Evolutionary conservation across 2,329 filamentous ascomycete species (phyloP).

Genomic region (Didymella glomerata): DNA sequence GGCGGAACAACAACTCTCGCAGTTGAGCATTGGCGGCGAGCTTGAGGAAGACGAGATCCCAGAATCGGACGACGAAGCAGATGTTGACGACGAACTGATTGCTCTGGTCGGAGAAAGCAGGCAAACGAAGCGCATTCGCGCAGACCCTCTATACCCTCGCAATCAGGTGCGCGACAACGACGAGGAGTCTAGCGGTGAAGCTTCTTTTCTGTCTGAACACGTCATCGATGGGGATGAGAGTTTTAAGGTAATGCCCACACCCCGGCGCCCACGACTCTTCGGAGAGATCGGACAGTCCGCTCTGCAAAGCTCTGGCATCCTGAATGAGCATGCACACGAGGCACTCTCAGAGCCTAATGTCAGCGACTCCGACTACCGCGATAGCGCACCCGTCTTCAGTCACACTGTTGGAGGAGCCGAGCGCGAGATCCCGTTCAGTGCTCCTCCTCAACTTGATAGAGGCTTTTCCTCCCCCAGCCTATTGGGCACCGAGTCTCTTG

Average conservation of each 20-base stretch:
- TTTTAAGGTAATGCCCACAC: slow-evolving; percentile 37
- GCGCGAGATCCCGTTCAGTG: slow-evolving; percentile 27
- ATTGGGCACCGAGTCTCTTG: slow-evolving; percentile 58
- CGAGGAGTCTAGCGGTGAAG: slow-evolving; percentile 51
- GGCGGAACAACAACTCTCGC: slow-evolving; percentile 51
- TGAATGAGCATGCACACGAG: slow-evolving; percentile 46
- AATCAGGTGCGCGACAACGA: slow-evolving; percentile 51
- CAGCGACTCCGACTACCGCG: slow-evolving; percentile 12
- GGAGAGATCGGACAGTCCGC: slow-evolving; percentile 68
- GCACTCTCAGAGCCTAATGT: slow-evolving; percentile 39
- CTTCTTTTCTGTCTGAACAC: slow-evolving; percentile 48
- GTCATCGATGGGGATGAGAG: slow-evolving; percentile 41
- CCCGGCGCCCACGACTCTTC: slow-evolving; percentile 59
- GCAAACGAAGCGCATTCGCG: slow-evolving; percentile 57
- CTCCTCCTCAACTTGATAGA: slow-evolving; percentile 34
- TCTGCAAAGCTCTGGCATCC: slow-evolving; percentile 61
- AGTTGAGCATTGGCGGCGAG: slow-evolving; percentile 62
- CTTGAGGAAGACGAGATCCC: slow-evolving; percentile 38
- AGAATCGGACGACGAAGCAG: slow-evolving; percentile 41
- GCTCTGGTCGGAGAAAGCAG: slow-evolving; percentile 42
- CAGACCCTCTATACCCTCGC: slow-evolving; percentile 49
- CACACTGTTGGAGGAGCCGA: slow-evolving; percentile 24
- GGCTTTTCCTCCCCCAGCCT: slow-evolving; percentile 52
- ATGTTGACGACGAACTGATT: slow-evolving; percentile 46
- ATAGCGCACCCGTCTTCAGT: slow-evolving; percentile 20